Evolutionary conservation across 2,329 filamentous ascomycete genomes (phyloP).

Genomic region (Fusarium nisikadoi): DNA sequence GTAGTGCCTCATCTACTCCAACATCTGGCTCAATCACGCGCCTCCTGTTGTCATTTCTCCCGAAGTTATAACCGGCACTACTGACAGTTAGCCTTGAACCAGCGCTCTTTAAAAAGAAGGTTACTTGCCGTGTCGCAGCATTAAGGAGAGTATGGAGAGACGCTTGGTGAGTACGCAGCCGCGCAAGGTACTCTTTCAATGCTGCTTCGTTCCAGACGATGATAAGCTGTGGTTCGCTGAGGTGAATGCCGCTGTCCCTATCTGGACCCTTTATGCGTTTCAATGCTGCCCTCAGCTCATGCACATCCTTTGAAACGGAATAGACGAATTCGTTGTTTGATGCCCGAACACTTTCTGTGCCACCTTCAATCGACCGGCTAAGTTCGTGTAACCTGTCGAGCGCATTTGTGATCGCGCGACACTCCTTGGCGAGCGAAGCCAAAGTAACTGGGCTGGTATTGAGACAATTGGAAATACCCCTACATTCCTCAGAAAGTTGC

Average conservation of each 20-base stretch:
- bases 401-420: conserved; percentile 42
- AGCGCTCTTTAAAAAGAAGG: not conserved
- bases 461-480: conserved; percentile 41
- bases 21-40: conserved; percentile 45
- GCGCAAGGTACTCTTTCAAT: conserved; percentile 37
- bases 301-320: conserved; percentile 43
- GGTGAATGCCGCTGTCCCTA: conserved; percentile 43
- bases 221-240: conserved; percentile 42
- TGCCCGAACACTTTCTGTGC: conserved; percentile 33
- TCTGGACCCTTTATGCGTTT: conserved; percentile 44
- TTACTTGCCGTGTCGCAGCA: conserved; percentile 39
- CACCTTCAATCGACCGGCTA: conserved; percentile 34
- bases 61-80: conserved; percentile 37
- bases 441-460: conserved; percentile 44
- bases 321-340: conserved; percentile 43
- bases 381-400: conserved; percentile 43
- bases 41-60: conserved; percentile 37
- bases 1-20: conserved; percentile 40
- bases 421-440: conserved; percentile 42
- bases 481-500: conserved; percentile 43
- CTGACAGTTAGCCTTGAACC: conserved; percentile 14
- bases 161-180: conserved; percentile 43
- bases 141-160: conserved; percentile 44
- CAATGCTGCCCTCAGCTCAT: conserved; percentile 40
- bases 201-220: conserved; percentile 44